Evolutionary conservation across 192 early-diverging fungal genomes (phyloP).

Genomic region (Nowakowskiella sp.): DNA sequence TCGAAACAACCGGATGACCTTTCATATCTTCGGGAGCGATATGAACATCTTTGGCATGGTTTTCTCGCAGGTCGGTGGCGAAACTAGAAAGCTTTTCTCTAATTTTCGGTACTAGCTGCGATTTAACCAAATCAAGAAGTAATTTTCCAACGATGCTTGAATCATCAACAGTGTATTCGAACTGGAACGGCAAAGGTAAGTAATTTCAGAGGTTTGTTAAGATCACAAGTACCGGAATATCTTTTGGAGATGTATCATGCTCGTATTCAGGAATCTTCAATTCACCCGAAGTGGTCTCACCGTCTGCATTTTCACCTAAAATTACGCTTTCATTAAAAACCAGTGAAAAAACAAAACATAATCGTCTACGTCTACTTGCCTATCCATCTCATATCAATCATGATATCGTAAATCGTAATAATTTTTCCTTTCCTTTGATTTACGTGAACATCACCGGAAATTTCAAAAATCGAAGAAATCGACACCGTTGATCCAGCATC

Average conservation of each 20-base stretch:
- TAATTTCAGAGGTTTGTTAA: no score
- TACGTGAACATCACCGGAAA: constrained; percentile 83
- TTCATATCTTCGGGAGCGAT: constrained; percentile 58
- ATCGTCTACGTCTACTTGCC: constrained; percentile 20
- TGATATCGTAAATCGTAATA: constrained; percentile 88
- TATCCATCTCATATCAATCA: constrained; percentile 67
- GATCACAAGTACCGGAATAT: no score
- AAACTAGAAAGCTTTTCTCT: constrained; percentile 55
- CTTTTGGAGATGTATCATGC: not conserved
- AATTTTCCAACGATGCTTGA: no score
- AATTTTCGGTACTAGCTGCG: constrained; percentile 50
- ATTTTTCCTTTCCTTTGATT: constrained; percentile 95
- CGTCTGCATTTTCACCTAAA: constrained; percentile 18
- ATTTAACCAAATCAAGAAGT: no score
- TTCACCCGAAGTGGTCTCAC: not conserved
- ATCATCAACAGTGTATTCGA: no score
- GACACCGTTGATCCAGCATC: constrained; percentile 48
- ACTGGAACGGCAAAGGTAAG: no score
- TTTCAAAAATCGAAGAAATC: constrained; percentile 52
- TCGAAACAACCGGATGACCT: constrained; percentile 37
- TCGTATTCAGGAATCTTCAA: not conserved
- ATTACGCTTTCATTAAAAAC: not conserved
- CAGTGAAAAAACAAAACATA: constrained; percentile 3
- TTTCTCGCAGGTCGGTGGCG: constrained; percentile 65
- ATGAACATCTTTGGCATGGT: constrained; percentile 74